phyloP scores from a whole-genome alignment of 164 flowering plant species.

The Dillenia turbinata region DNA sequence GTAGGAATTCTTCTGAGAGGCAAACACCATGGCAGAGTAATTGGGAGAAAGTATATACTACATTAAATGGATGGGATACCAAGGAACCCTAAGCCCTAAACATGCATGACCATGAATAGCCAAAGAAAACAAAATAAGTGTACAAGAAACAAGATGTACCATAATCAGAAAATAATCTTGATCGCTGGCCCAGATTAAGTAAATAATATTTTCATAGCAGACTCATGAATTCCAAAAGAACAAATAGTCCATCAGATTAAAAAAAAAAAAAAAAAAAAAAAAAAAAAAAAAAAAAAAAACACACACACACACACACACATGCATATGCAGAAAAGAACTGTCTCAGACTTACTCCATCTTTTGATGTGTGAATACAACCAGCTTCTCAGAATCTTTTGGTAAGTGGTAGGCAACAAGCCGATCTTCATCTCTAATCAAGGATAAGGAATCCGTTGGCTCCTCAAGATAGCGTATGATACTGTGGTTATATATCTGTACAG shows the following conservation, averaged over 20 bases:
- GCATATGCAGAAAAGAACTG: too few relatives aligned
- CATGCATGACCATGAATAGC: too few relatives aligned
- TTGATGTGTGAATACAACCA: constrained; percentile 78
- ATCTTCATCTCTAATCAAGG: constrained; percentile 90
- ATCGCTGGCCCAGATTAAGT: neutral
- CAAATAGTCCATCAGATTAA: neutral
- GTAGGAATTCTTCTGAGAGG: too few relatives aligned
- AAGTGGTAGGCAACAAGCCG: constrained; percentile 78
- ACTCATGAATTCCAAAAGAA: neutral
- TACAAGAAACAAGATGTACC: too few relatives aligned
- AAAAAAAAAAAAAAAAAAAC: neutral
- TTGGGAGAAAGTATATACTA: too few relatives aligned
- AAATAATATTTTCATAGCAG: constrained; percentile 9
- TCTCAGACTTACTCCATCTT: constrained; percentile 56
- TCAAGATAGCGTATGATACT: constrained; percentile 77
- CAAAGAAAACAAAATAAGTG: too few relatives aligned
- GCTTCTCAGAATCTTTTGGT: constrained; percentile 37
- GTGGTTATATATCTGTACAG: constrained; percentile 65
- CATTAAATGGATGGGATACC: too few relatives aligned
- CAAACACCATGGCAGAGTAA: too few relatives aligned
- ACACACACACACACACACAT: constrained; percentile 4
- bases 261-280: neutral
- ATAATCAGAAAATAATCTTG: neutral
- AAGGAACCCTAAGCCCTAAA: too few relatives aligned
- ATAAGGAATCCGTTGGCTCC: constrained; percentile 77